Evolutionary conservation across 2,329 filamentous ascomycete genomes (phyloP).

Genomic region (Parastagonospora avenae): DNA sequence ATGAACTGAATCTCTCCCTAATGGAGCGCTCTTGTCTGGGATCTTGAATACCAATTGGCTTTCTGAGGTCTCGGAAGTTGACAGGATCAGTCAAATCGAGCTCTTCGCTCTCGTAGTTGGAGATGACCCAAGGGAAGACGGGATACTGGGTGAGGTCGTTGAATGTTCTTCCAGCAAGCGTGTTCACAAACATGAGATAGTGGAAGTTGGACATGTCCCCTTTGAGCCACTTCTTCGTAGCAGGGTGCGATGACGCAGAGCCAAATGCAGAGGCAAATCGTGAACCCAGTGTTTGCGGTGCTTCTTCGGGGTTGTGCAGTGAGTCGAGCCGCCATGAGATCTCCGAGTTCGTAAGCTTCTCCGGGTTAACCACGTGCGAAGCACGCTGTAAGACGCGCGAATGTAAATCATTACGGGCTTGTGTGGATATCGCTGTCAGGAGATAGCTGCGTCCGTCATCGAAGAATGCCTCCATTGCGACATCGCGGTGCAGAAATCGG

Average conservation of each 20-base stretch:
- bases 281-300: constrained; percentile 73
- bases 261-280: constrained; percentile 94
- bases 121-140: constrained; percentile 95
- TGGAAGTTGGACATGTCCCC: constrained; percentile 99
- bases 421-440: constrained; percentile 78
- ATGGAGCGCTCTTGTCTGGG: constrained; percentile 76
- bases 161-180: constrained; percentile 94
- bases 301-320: constrained; percentile 70
- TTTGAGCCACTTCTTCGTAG: constrained; percentile 86
- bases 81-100: constrained; percentile 83
- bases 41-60: constrained; percentile 94
- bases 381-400: constrained; percentile 77
- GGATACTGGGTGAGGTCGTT: constrained; percentile 98
- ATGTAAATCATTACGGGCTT: constrained; percentile 79
- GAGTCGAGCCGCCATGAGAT: constrained; percentile 92
- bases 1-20: constrained; percentile 80
- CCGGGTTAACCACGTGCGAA: constrained; percentile 75
- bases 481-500: constrained; percentile 91
- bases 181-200: constrained; percentile 98
- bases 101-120: constrained; percentile 93
- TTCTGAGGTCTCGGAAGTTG: constrained; percentile 88
- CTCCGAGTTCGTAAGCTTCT: constrained; percentile 75
- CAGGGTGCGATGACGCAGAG: constrained; percentile 77
- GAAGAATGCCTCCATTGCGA: constrained; percentile 97
- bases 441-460: constrained; percentile 95